phyloP scores from a whole-genome alignment of 331 rosid genomes.

The Malus hybrid region DNA sequence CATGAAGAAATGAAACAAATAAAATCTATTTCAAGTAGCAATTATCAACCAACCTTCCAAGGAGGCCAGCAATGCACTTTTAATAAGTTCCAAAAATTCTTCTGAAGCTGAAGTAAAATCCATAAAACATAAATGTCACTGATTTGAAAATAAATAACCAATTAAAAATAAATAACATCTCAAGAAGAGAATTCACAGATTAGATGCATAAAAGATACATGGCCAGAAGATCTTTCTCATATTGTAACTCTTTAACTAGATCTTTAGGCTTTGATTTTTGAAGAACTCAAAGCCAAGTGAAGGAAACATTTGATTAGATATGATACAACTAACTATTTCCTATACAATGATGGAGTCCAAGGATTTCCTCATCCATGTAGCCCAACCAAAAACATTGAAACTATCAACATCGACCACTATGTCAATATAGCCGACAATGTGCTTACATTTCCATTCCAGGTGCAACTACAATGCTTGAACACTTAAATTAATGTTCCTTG shows the following conservation, averaged over 20 bases:
- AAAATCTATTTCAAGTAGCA: slow-evolving; percentile 11
- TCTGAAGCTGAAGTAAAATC: slow-evolving; percentile 77
- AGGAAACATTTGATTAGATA: not conserved
- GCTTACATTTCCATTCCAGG: not conserved
- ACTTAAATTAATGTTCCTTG: not conserved
- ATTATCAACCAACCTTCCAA: slow-evolving; percentile 76
- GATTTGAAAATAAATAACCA: not conserved
- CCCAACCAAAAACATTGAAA: not conserved
- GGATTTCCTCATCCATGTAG: not conserved
- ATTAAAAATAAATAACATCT: not conserved
- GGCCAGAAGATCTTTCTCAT: not conserved
- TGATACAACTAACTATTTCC: not conserved
- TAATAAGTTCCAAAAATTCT: slow-evolving; percentile 88
- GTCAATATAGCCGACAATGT: not conserved
- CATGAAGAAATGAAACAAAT: slow-evolving; percentile 14
- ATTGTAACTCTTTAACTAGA: not conserved
- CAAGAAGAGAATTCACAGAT: not conserved
- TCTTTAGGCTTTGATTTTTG: not conserved
- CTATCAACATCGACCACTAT: not conserved
- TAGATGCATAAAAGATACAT: not conserved
- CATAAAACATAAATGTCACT: slow-evolving; percentile 6
- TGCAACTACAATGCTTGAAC: not conserved
- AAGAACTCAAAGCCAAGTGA: not conserved
- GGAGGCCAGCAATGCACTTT: slow-evolving; percentile 94
- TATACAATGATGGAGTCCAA: not conserved